phyloP scores from a whole-genome alignment of 2,329 filamentous ascomycete species.

The Phyllosticta citrichinensis region DNA sequence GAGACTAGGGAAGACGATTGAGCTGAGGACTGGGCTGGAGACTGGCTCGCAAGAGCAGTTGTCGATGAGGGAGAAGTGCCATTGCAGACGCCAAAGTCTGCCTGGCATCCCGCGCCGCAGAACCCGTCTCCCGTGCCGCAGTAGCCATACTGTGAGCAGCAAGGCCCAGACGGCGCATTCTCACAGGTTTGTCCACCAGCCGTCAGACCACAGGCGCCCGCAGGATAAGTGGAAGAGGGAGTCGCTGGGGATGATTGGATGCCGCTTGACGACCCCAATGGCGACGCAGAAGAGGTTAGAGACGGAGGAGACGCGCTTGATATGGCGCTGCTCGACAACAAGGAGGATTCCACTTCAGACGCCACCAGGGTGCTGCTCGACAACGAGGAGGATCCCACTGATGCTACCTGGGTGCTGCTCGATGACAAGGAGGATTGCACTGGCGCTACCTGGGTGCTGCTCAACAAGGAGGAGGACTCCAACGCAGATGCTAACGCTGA shows the following conservation, averaged over 20 bases:
- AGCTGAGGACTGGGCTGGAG: background rate
- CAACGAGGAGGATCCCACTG: too few relatives aligned
- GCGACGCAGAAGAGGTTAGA: too few relatives aligned
- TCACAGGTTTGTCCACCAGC: background rate
- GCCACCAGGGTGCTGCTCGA: too few relatives aligned
- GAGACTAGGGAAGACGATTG: background rate
- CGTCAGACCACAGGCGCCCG: background rate
- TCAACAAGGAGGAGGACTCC: too few relatives aligned
- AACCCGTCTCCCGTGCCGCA: background rate
- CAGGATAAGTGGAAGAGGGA: background rate
- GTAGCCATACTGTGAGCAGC: slow-evolving; percentile 3
- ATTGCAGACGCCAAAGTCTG: background rate
- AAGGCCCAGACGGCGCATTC: background rate
- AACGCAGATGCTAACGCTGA: too few relatives aligned
- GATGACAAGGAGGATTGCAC: too few relatives aligned
- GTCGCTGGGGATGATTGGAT: background rate
- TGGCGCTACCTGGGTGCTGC: too few relatives aligned
- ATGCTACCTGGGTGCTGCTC: too few relatives aligned
- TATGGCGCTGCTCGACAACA: too few relatives aligned
- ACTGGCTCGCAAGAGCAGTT: background rate
- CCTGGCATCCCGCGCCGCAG: background rate
- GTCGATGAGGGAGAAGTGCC: background rate
- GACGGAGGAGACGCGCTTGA: too few relatives aligned
- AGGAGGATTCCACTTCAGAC: too few relatives aligned
- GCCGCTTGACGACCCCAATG: background rate